phyloP scores from a whole-genome alignment of 208 protist species.

The Giardia duodenalis region DNA sequence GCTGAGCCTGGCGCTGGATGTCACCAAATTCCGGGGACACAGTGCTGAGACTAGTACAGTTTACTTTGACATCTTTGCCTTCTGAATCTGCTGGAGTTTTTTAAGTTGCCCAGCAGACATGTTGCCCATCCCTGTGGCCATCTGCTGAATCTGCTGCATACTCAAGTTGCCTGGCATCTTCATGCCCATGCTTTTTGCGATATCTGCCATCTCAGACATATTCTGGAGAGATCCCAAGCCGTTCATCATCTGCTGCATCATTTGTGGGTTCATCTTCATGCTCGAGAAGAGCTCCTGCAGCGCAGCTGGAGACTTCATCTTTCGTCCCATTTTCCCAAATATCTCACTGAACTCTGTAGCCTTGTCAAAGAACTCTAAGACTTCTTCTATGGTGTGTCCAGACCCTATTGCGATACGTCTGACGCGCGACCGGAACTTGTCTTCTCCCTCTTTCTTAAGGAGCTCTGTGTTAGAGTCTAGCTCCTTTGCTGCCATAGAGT shows the following conservation, averaged over 20 bases:
- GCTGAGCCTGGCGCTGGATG: too few relatives aligned
- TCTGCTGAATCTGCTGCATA: neutral
- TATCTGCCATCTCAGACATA: conserved; percentile 14
- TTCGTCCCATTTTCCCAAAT: neutral
- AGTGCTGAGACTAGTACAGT: too few relatives aligned
- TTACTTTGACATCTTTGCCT: too few relatives aligned
- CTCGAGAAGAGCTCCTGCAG: neutral
- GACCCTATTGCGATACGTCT: conserved; percentile 25
- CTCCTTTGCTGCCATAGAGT: conserved; percentile 35
- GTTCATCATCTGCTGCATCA: conserved; percentile 22
- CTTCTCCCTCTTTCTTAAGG: neutral
- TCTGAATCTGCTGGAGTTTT: neutral
- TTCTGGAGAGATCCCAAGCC: neutral
- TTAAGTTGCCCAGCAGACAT: neutral
- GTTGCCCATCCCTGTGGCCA: neutral
- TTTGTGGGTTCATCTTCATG: neutral
- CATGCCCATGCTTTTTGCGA: neutral
- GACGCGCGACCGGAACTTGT: neutral
- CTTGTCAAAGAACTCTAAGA: conserved; percentile 27
- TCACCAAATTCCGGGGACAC: too few relatives aligned
- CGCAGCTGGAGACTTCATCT: neutral
- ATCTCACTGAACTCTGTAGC: neutral
- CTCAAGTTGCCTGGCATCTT: neutral
- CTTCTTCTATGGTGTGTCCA: neutral
- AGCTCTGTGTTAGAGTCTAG: neutral